Evolutionary conservation across 768 basidiomycete species (phyloP).

Genomic region (Tylopilus plumbeoviolaceoides): DNA sequence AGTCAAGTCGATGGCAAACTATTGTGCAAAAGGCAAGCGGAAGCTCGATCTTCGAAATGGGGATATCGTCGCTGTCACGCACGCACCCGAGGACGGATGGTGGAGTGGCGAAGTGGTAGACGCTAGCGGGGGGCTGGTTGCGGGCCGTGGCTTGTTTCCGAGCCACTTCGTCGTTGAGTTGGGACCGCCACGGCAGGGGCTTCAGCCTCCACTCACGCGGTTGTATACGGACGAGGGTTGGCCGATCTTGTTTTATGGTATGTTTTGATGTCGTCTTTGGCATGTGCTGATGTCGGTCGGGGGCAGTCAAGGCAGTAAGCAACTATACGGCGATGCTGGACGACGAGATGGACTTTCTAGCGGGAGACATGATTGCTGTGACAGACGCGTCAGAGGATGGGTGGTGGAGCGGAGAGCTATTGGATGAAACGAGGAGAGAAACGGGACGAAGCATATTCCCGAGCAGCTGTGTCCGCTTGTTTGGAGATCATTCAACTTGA

Average conservation of each 20-base stretch:
- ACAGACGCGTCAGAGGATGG: constrained; percentile 93
- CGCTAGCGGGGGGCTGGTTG: too few species aligned
- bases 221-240: constrained; percentile 81
- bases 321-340: constrained; percentile 81
- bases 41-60: too few species aligned
- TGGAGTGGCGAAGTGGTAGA: too few species aligned
- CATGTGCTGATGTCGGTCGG: background rate
- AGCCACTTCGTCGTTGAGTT: too few species aligned
- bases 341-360: constrained; percentile 95
- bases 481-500: constrained; percentile 47
- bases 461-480: constrained; percentile 83
- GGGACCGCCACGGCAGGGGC: too few species aligned
- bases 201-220: constrained; percentile 47
- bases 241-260: constrained; percentile 85
- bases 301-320: constrained; percentile 82
- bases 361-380: constrained; percentile 93
- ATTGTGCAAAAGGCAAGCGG: too few species aligned
- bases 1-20: too few species aligned
- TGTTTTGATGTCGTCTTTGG: background rate
- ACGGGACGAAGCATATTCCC: constrained; percentile 78
- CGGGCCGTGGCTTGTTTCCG: too few species aligned
- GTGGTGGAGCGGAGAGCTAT: constrained; percentile 92
- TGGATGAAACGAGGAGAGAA: constrained; percentile 71
- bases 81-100: too few species aligned
- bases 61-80: too few species aligned